Percentiles rank a stretch among this genome's conserved stretches.
Evolutionary conservation across 768 basidiomycete genomes (phyloP).

Genomic region (Hebeloma cylindrosporum): DNA sequence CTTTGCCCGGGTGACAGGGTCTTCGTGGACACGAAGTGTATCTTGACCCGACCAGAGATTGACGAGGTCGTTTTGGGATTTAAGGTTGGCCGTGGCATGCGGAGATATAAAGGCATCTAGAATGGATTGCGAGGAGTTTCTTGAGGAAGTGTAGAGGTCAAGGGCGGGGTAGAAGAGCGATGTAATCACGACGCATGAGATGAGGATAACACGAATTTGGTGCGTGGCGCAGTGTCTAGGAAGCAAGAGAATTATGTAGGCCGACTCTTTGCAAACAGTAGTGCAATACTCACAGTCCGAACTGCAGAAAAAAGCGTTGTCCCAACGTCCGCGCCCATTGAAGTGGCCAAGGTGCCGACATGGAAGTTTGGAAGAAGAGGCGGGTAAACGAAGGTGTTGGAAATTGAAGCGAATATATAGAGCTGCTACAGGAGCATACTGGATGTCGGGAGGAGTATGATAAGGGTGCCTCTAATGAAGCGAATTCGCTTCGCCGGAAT

Average conservation of each 20-base stretch:
- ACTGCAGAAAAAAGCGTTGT: constrained; percentile 62
- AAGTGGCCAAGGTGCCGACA: constrained; percentile 25
- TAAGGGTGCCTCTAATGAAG: too few species aligned
- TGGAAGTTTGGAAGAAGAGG: constrained; percentile 5
- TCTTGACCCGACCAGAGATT: constrained; percentile 71
- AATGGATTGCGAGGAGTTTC: constrained; percentile 63
- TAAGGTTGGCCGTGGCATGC: constrained; percentile 50
- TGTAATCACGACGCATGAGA: constrained; percentile 85
- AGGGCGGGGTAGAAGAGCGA: constrained; percentile 91
- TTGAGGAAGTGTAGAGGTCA: constrained; percentile 75
- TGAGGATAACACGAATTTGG: constrained; percentile 85
- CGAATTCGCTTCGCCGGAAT: constrained; percentile 2
- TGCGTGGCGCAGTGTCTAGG: constrained; percentile 85
- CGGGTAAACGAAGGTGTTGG: neutral
- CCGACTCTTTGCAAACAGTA: neutral
- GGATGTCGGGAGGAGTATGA: neutral
- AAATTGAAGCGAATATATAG: neutral
- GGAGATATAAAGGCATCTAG: constrained; percentile 61
- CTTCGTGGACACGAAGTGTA: constrained; percentile 63
- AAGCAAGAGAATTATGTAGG: constrained; percentile 8
- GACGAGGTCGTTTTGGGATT: constrained; percentile 62
- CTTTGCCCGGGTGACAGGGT: constrained; percentile 68
- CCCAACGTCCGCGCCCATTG: constrained; percentile 43
- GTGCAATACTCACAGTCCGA: constrained; percentile 67
- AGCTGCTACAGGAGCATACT: constrained; percentile 1